Evolutionary conservation across 495 filamentous ascomycete species (phyloP).

Genomic region (Penicillium pancosmium): DNA sequence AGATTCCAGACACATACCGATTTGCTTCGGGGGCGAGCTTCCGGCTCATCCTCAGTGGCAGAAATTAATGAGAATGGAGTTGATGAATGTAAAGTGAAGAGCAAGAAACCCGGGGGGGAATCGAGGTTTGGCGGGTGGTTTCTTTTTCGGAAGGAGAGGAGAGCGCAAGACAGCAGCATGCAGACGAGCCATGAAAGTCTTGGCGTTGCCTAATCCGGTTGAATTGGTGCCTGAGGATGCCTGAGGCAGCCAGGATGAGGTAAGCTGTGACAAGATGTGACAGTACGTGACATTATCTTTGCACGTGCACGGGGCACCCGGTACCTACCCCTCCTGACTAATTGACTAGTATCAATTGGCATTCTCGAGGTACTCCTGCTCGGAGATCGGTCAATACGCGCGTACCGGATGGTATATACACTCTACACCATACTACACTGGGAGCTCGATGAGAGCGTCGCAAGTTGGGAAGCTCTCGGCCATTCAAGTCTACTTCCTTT

Average conservation of each 20-base stretch:
- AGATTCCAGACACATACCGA: constrained; percentile 61
- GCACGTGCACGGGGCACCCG: constrained; percentile 9
- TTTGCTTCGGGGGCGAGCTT: constrained; percentile 97
- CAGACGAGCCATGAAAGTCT: constrained; percentile 15
- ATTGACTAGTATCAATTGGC: not conserved
- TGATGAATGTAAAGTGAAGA: constrained; percentile 20
- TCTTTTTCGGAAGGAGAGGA: constrained; percentile 12
- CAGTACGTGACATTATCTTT: constrained; percentile 15
- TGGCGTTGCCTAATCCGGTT: constrained; percentile 36
- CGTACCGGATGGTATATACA: constrained; percentile 15
- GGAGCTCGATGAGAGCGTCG: constrained; percentile 27
- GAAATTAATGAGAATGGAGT: constrained; percentile 9
- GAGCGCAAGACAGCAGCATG: constrained; percentile 25
- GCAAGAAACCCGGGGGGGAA: constrained; percentile 32
- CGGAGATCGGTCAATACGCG: not conserved
- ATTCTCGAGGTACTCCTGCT: not conserved
- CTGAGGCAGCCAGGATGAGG: constrained; percentile 14
- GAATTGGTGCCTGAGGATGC: constrained; percentile 25
- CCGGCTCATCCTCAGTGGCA: constrained; percentile 52
- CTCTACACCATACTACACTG: not conserved
- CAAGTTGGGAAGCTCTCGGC: constrained; percentile 19
- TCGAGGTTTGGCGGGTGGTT: constrained; percentile 19
- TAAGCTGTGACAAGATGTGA: constrained; percentile 10
- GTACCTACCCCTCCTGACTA: not conserved
- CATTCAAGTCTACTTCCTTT: constrained; percentile 4